phyloP scores from a whole-genome alignment of 2,329 filamentous ascomycete genomes.

The Sphaerulina musiva region DNA sequence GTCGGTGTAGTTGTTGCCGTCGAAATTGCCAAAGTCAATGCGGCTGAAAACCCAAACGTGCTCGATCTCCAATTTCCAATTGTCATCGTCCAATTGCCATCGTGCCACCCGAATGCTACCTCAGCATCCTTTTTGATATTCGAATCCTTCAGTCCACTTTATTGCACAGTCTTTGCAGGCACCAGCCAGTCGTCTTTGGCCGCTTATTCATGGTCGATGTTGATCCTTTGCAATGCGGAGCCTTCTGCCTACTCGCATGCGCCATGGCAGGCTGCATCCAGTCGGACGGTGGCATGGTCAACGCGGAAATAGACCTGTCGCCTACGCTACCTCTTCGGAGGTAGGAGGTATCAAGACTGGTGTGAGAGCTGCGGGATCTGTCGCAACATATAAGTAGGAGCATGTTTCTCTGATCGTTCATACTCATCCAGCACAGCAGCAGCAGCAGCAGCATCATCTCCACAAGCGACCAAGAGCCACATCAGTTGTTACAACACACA shows the following conservation, averaged over 20 bases:
- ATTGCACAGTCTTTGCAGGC: no score
- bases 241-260: conserved; percentile 5
- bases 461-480: not conserved
- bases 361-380: no score
- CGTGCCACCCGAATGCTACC: no score
- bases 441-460: not conserved
- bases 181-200: no score
- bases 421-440: not conserved
- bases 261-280: conserved; percentile 16
- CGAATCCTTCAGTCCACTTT: no score
- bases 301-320: conserved; percentile 4
- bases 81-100: no score
- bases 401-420: not conserved
- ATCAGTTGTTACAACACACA: not conserved
- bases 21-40: no score
- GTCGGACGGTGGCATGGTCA: not conserved
- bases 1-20: no score
- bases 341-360: no score
- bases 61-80: no score
- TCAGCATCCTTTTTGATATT: no score
- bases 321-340: conserved; percentile 1
- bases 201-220: not conserved
- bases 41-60: no score
- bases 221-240: conserved; percentile 11
- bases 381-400: not conserved